phyloP scores from a whole-genome alignment of 2,329 filamentous ascomycete species.

The Huntiella decipiens region DNA sequence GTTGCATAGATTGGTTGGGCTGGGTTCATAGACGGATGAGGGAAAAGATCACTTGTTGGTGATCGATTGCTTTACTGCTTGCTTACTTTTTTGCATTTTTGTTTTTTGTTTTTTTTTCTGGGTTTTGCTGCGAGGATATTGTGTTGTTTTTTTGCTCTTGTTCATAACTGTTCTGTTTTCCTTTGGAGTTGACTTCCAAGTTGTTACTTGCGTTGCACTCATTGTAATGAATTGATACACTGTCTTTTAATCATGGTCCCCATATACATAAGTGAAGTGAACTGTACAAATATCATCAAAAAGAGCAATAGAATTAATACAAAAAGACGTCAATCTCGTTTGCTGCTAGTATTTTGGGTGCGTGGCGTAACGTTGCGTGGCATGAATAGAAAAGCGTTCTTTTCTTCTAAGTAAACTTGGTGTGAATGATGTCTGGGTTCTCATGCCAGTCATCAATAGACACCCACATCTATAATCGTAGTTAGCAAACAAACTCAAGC shows the following conservation, averaged over 20 bases:
- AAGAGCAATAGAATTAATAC: conserved; percentile 2
- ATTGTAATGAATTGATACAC: background rate
- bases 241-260: background rate
- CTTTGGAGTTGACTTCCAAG: background rate
- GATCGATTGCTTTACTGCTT: background rate
- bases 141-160: background rate
- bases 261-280: background rate
- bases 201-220: background rate
- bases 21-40: background rate
- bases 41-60: conserved; percentile 3
- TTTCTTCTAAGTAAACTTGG: conserved; percentile 61
- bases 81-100: background rate
- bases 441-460: conserved; percentile 99
- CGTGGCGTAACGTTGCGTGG: too few relatives aligned
- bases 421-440: conserved; percentile 97
- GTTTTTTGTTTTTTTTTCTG: conserved; percentile 2
- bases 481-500: conserved; percentile 5
- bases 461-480: conserved; percentile 72
- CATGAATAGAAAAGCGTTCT: background rate
- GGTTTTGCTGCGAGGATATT: background rate
- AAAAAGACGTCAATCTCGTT: background rate
- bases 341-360: too few relatives aligned
- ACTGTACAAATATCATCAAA: background rate
- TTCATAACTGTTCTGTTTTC: background rate
- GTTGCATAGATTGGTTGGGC: background rate